phyloP scores from a whole-genome alignment of 1,284 basidiomycete species.

The Trametes sp. region DNA sequence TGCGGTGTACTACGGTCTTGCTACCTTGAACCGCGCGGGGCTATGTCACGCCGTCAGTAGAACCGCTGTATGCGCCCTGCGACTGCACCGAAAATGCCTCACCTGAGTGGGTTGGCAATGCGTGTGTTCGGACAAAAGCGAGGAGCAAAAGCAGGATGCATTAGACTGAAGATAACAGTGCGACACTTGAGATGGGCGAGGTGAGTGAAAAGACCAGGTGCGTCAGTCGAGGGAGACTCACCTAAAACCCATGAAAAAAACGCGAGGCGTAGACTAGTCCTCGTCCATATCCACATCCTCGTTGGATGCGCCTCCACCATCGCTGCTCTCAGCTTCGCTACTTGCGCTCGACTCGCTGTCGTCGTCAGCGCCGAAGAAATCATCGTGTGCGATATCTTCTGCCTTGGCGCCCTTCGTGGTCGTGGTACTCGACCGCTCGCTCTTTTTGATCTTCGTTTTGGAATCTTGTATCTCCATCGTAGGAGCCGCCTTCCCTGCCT shows the following conservation, averaged over 20 bases:
- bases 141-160: neutral
- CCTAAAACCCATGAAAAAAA: neutral
- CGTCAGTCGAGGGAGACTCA: neutral
- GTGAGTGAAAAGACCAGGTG: neutral
- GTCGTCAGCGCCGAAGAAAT: constrained; percentile 24
- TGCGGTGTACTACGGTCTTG: too few relatives aligned
- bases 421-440: neutral
- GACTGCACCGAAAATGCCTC: too few relatives aligned
- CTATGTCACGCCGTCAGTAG: too few relatives aligned
- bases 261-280: constrained; percentile 3
- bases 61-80: too few relatives aligned
- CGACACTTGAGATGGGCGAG: neutral
- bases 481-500: neutral
- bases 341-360: constrained; percentile 11
- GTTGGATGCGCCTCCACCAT: constrained; percentile 4
- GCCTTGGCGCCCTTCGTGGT: constrained; percentile 3
- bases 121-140: too few relatives aligned
- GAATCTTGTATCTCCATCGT: neutral
- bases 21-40: too few relatives aligned
- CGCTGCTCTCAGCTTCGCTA: constrained; percentile 1
- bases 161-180: neutral
- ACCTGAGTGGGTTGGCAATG: too few relatives aligned
- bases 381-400: constrained; percentile 19
- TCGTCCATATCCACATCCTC: constrained; percentile 27
- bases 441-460: constrained; percentile 2